Evolutionary conservation across 2,329 filamentous ascomycete species (phyloP), one percentile per base, ranked within the genome.

Genomic region (Hypoxylon sp.): DNA sequence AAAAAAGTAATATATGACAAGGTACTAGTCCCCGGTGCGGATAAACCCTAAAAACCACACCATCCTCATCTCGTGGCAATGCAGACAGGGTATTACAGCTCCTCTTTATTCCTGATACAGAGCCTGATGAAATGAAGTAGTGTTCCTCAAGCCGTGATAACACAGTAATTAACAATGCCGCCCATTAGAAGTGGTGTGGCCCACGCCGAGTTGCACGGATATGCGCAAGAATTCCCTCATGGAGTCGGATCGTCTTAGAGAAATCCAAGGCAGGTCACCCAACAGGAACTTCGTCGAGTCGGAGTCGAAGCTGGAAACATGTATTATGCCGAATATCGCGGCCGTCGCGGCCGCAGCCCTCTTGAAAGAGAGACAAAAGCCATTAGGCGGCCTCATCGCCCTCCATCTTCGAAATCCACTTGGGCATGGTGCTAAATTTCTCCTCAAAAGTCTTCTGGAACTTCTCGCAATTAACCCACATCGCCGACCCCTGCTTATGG

Each of bases 361-460:
- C 11, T 28, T n/a, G 6, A 20, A 45, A 16, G 7, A 45, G 5
- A 26, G n/a, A 3, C 4, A 22, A n/a, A 49, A 32, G 33, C 7
- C 7, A 54, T 48, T 65, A 79, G 33, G 66, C 64, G n/a, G 71
- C 71, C 61, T 84, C 82, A 14, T 80, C 74, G 22, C 80, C 79
- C 28, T 82, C 78, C 78, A 84, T 82, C 76, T 88, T 87, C 8
- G 81, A 71, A 38, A 88, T 82, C 85, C 85, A 89, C 72, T 87
- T 87, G 69, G 83, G 80, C 83, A 89, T 87, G 61, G 83, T 80
- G 0, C 78, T 77, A 70, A 82, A 89, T 76, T 89, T 89, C 70
- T 89, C 83, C 71, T 87, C 86, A 66, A 86, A 83, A 7, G 78
- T 81, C 70, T 84, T 85, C 74, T 89, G 83, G 52, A 90, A 82